Evolutionary conservation across 257 asterid genomes (phyloP).

Genomic region (Ocimum tenuiflorum): DNA sequence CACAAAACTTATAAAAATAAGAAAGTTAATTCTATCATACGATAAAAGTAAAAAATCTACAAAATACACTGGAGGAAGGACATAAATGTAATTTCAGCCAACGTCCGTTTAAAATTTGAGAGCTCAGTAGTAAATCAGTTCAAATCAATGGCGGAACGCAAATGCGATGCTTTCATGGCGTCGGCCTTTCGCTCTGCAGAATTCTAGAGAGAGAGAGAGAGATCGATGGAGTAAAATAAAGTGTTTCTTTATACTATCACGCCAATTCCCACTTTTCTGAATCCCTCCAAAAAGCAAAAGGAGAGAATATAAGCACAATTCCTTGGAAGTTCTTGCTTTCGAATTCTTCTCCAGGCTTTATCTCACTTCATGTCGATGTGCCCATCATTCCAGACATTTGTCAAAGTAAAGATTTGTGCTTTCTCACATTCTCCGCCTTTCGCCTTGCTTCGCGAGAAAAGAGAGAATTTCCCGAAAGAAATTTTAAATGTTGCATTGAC

Average conservation of each 20-base stretch:
- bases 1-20: too few species aligned
- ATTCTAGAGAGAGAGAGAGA: slow-evolving; percentile 7
- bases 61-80: slow-evolving; percentile 5
- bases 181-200: slow-evolving; percentile 25
- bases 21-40: too few species aligned
- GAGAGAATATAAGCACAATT: slow-evolving; percentile 22
- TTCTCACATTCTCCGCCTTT: slow-evolving; percentile 24
- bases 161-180: slow-evolving; percentile 31
- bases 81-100: slow-evolving; percentile 10
- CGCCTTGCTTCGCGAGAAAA: slow-evolving; percentile 12
- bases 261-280: slow-evolving; percentile 37
- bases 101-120: not conserved
- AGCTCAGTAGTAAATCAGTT: slow-evolving; percentile 12
- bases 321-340: slow-evolving; percentile 26
- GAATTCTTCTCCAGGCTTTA: slow-evolving; percentile 33
- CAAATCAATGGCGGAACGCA: slow-evolving; percentile 25
- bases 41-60: too few species aligned
- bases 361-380: slow-evolving; percentile 23
- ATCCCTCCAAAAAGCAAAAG: slow-evolving; percentile 34
- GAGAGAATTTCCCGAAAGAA: not conserved
- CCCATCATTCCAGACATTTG: slow-evolving; percentile 18
- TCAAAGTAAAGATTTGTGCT: slow-evolving; percentile 22
- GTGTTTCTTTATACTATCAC: slow-evolving; percentile 32
- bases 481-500: slow-evolving; percentile 33
- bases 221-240: slow-evolving; percentile 18